Evolutionary conservation across 176 grass and related monocot genomes (phyloP), one percentile per base, ranked within the genome.

Genomic region (Juncus inflexus): DNA sequence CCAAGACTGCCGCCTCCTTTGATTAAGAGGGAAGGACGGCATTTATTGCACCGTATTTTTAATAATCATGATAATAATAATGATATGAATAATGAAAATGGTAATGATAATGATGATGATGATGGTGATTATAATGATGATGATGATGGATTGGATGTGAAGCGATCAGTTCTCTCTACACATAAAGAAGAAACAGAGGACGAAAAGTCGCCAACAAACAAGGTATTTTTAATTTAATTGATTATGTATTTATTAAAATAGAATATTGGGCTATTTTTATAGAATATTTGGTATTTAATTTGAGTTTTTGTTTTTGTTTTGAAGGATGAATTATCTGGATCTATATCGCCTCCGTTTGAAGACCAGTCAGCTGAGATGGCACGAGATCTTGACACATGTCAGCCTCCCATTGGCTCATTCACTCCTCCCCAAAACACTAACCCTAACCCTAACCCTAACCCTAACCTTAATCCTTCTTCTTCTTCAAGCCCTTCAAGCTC

Each of bases 141-240:
- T 68, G 89, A 86, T 59, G 60, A 62, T 39, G 19, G 80, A 38
- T 81, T 92, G 51, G 89, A 84, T 64, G 15, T 99, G 12, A 72
- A 88, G 68, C 83, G 83, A 28, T 81, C 89, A 63, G 72, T 79
- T 47, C 78, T 99, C 50, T 73, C 87, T 72, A 92, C 94, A 62
- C 94, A 99, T 62, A 86, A 77, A 35, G 94, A 99, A 86, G 94
- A 99, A 77, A 78, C 89, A 50, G 94, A 99, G 71, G 89, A 99
- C 77, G 94, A 92, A 63, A 86, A 60, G 58, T 92, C 85, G 15
- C 80, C 94, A 62, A 76, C 75, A 47, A 68, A 75, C 56, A 62
- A 37, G 9, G 81, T 65, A 65, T 83, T 65, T 38, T 68, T 61
- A 79, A 91, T 74, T 81, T 84, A 43, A 62, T 50, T 37, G 19